phyloP scores from a whole-genome alignment of 805 yeast species.

The Schwanniomyces occidentalis region DNA sequence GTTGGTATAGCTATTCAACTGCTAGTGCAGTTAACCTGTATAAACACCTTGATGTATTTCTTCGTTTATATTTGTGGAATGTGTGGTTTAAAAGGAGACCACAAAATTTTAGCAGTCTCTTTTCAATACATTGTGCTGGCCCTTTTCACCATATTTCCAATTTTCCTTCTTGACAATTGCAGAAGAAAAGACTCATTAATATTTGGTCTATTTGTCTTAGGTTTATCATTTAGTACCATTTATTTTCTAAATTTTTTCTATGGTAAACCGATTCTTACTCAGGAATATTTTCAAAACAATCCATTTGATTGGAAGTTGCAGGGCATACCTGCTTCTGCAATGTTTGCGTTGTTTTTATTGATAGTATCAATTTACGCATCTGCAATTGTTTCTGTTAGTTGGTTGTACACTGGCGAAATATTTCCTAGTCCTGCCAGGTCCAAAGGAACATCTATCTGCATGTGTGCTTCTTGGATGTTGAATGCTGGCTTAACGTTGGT shows the following conservation, averaged over 20 bases:
- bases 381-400: conserved; percentile 46
- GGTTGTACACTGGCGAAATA: conserved; percentile 52
- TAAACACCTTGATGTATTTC: conserved; percentile 44
- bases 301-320: conserved; percentile 12
- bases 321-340: conserved; percentile 38
- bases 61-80: conserved; percentile 47
- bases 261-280: conserved; percentile 33
- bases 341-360: conserved; percentile 45
- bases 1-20: conserved; percentile 41
- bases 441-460: conserved; percentile 47
- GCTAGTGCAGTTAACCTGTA: conserved; percentile 47
- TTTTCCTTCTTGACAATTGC: conserved; percentile 41
- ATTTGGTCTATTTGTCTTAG: conserved; percentile 42
- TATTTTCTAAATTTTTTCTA: conserved; percentile 34
- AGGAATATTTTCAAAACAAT: conserved; percentile 8
- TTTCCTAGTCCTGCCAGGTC: conserved; percentile 46
- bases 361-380: conserved; percentile 48
- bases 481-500: conserved; percentile 37
- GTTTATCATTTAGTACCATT: conserved; percentile 33
- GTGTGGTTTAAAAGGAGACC: conserved; percentile 42
- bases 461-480: conserved; percentile 47
- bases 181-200: conserved; percentile 49
- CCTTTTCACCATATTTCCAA: conserved; percentile 44
- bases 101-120: conserved; percentile 33
- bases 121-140: conserved; percentile 39